These are phyloP conservation scores for Apiospora koreana DNA, from an alignment of 2,329 filamentous ascomycete species.

Conservation along the genomic window DNA sequence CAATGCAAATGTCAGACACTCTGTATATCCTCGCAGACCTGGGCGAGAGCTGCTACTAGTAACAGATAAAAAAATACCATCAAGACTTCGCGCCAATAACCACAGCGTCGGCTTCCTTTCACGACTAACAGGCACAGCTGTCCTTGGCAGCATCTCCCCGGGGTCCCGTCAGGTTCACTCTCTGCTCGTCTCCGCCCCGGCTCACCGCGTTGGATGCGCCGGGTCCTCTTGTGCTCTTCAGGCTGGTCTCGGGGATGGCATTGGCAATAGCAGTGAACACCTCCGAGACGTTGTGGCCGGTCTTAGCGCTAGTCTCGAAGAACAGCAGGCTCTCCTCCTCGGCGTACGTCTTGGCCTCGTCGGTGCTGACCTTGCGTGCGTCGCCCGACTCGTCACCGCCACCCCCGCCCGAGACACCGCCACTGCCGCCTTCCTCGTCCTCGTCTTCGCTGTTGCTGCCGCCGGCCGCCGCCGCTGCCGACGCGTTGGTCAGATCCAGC, in stretches of 20 bases:
- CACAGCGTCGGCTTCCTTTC: background rate
- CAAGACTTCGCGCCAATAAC: background rate
- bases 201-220: slow-evolving; percentile 61
- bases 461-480: background rate
- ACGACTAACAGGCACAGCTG: slow-evolving; percentile 78
- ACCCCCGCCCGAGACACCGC: slow-evolving; percentile 50
- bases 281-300: slow-evolving; percentile 88
- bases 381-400: slow-evolving; percentile 63
- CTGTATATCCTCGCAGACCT: background rate
- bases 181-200: slow-evolving; percentile 65
- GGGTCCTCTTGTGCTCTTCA: slow-evolving; percentile 83
- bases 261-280: slow-evolving; percentile 99
- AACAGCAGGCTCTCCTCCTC: slow-evolving; percentile 94
- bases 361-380: slow-evolving; percentile 85
- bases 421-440: slow-evolving; percentile 51
- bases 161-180: slow-evolving; percentile 80
- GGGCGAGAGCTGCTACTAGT: background rate
- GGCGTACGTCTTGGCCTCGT: slow-evolving; percentile 89
- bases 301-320: slow-evolving; percentile 98
- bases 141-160: slow-evolving; percentile 77
- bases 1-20: slow-evolving; percentile 4
- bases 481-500: slow-evolving; percentile 77
- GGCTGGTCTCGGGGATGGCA: slow-evolving; percentile 92
- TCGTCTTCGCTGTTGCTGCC: slow-evolving; percentile 35
- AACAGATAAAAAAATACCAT: background rate